Base-by-base conservation (phyloP, 2,329 filamentous ascomycete genomes). In the Talaromyces sp. region DNA sequence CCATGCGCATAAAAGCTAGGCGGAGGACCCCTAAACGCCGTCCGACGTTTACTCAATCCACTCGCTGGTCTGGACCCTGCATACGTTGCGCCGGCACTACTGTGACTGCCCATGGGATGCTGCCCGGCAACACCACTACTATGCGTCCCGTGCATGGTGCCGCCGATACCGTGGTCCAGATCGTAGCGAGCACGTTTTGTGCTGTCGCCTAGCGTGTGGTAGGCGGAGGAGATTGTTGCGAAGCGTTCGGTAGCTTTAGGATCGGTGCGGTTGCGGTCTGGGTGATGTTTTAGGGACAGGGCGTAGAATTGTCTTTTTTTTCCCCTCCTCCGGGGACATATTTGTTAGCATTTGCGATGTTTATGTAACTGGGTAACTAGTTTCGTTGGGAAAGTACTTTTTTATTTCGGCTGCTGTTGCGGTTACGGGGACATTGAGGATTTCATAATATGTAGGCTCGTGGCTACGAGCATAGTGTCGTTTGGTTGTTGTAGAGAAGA, bases 281-380 rank as follows among this genome's bases (percentile, higher is more conserved):
- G 94, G 75, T 99, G 94, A 81, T 96, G 88, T 56, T 82, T 78
- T 76, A 97, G 96, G 69, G 91, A 96, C 71, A 97, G 89, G 61
- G 82, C 76, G 81, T 97, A 97, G 83, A 97, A 99, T 71, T 84
- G 76, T 65, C 77, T 79, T n/a, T 53, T 41, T 15, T 28, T 39
- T 9, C 10, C 36, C 10, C 4, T 39, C 36, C 3, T 28, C 15
- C 13, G 5, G n/a, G 21, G 21, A 28, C n/a, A n/a, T n/a, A 22
- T 28, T 21, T 31, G 41, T 45, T 28, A 45, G 41, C 5, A 45
- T n/a, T 45, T n/a, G 1, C 9, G 13, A n/a, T 10, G 7, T 2
- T 5, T 2, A 2, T 5, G 15, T n/a, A 11, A 4, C 3, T 7
- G 43, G 25, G 43, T 39, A n/a, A 17, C 1, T n/a, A 10, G 39